Evolutionary conservation across 2,329 filamentous ascomycete species (phyloP).

Genomic region (Penicillium concentricum): DNA sequence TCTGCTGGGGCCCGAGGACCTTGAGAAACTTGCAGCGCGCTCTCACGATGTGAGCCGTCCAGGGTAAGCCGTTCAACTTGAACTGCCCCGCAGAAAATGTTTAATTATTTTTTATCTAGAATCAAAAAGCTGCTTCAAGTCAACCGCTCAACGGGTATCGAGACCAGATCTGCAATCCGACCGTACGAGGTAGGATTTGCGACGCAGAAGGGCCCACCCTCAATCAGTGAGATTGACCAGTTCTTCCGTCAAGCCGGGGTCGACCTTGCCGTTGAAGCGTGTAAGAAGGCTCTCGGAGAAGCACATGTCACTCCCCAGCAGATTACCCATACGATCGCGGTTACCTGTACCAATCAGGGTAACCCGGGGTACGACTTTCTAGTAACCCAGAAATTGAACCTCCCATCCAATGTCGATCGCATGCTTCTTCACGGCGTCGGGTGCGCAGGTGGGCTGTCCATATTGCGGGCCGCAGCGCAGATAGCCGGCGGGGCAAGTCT

Average conservation of each 20-base stretch:
- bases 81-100: no score
- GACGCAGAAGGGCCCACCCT: background rate
- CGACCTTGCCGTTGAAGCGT: background rate
- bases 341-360: conserved; percentile 67
- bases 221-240: background rate
- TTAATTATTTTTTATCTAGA: background rate
- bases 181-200: background rate
- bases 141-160: background rate
- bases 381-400: conserved; percentile 58
- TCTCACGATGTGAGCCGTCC: background rate
- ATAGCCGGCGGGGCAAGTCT: conserved; percentile 63
- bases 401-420: conserved; percentile 61
- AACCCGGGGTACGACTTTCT: conserved; percentile 69
- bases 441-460: conserved; percentile 63
- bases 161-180: conserved; percentile 1
- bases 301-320: background rate
- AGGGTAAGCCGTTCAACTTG: background rate
- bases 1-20: background rate
- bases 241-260: conserved; percentile 1
- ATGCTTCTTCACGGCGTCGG: conserved; percentile 66
- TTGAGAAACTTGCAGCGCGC: background rate
- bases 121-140: background rate
- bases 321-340: conserved; percentile 67
- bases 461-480: conserved; percentile 64
- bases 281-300: background rate